A percentile compares a stretch with the other conserved stretches of the same genome.
Conservation (phyloP, 2,329 filamentous ascomycete species). For the Lasiodiplodia sp. region DNA sequence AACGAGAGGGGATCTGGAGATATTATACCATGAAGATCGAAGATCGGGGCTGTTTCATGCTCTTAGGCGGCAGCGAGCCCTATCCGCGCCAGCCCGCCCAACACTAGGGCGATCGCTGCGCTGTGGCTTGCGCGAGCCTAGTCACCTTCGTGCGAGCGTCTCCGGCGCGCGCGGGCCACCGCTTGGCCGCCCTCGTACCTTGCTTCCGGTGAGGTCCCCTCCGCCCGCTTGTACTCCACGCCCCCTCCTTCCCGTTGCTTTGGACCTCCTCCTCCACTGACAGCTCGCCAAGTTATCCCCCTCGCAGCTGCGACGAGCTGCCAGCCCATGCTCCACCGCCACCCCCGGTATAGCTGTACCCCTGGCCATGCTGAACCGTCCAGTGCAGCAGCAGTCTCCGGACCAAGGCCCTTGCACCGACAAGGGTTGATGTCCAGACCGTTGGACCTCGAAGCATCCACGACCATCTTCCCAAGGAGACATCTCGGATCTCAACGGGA, state of each 20-base stretch:
- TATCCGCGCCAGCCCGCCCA: too few relatives aligned
- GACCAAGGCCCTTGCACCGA: neutral
- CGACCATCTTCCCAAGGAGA: constrained; percentile 13
- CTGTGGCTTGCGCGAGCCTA: too few relatives aligned
- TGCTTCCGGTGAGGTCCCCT: neutral
- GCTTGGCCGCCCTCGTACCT: neutral
- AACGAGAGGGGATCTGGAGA: too few relatives aligned
- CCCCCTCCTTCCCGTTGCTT: neutral
- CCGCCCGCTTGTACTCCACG: constrained; percentile 6
- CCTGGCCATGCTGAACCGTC: constrained; percentile 1
- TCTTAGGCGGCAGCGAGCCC: too few relatives aligned
- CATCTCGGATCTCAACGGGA: neutral
- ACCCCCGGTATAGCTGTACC: constrained; percentile 4
- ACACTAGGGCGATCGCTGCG: too few relatives aligned
- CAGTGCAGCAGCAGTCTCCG: neutral
- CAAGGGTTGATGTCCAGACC: neutral
- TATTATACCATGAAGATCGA: neutral
- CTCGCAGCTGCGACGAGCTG: constrained; percentile 12
- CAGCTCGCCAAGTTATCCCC: constrained; percentile 11
- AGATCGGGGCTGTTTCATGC: neutral
- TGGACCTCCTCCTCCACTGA: constrained; percentile 11
- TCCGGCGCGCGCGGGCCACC: too few relatives aligned
- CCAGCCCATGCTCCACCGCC: constrained; percentile 13
- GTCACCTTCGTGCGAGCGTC: too few relatives aligned
- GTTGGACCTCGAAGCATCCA: constrained; percentile 20